Evolutionary conservation across 2,329 filamentous ascomycete species (phyloP), one percentile per base, ranked within the genome.

Genomic region (Fusarium sp.): DNA sequence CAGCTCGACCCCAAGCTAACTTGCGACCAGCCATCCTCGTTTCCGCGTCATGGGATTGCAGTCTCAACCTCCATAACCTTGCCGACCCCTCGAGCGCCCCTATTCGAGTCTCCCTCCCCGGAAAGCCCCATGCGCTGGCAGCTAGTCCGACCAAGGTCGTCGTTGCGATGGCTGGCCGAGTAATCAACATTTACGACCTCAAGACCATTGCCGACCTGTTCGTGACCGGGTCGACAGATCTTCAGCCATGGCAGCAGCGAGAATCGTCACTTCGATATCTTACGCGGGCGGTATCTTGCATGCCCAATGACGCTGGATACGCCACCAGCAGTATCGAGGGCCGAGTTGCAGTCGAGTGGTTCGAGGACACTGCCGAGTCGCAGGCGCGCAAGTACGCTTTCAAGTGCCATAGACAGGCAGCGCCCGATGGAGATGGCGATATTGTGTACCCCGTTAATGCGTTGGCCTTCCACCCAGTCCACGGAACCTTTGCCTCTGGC

Each of bases 331-430:
- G 92, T 78, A 99, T 99, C 78, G 96, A 99, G 81, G 96, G 96
- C 6, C 92, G 96, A 77, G 95, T 99, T 2, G 96, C 95, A 0
- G 96, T 99, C 1, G 96, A 99, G 83, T 98, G 95, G 94, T 98
- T 99, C 81, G 96, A 98, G 80, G 94, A 96, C 17, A 94, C 91
- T 6, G 87, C 91, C 46, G 93, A 96, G 81, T 95, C 93, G 5
- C 95, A 98, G 84, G 92, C 93, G 42, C 90, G 95, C 75, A 98
- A 98, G 83, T 99, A 98, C 82, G 96, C 96, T 16, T 99, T 99
- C 90, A 99, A 99, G 83, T 99, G 96, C 83, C 96, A 99, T 83
- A 90, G 96, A 6, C 94, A 97, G 81, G 88, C 91, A 2, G 87
- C 87, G 11, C 83, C 90, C 2, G 88, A 92, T 44, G 87, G 88